A percentile compares a stretch with the other conserved stretches of the same genome.
phyloP scores from a whole-genome alignment of 257 asterid genomes.

The Lantana camara region DNA sequence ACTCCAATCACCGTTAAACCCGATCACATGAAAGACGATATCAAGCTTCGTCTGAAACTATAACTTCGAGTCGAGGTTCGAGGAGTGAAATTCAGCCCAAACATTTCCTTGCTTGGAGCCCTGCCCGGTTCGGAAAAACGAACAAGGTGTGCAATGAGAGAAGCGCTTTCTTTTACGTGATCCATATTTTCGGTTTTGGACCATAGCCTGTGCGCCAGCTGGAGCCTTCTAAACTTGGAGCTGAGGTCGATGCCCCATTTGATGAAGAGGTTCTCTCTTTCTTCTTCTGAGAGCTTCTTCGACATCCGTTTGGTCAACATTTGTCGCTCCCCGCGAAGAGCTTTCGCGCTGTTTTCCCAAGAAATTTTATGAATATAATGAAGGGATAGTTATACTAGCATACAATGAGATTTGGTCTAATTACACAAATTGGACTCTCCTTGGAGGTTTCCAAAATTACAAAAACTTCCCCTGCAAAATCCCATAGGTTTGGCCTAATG shows the following conservation, averaged over 20 bases:
- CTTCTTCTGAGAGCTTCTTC: conserved; percentile 75
- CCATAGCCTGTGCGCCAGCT: conserved; percentile 76
- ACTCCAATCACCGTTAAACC: conserved; percentile 23
- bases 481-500: too few species aligned
- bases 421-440: too few species aligned
- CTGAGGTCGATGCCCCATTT: conserved; percentile 79
- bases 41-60: conserved; percentile 64
- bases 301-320: conserved; percentile 72
- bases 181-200: conserved; percentile 60
- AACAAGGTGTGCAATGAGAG: conserved; percentile 67
- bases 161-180: conserved; percentile 78
- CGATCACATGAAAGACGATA: conserved; percentile 32
- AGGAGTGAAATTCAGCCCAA: conserved; percentile 81
- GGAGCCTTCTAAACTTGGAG: conserved; percentile 72
- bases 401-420: too few species aligned
- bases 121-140: conserved; percentile 61
- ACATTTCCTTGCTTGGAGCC: conserved; percentile 78
- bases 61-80: conserved; percentile 45
- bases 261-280: conserved; percentile 68
- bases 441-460: too few species aligned
- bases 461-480: too few species aligned
- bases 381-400: neutral
- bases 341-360: conserved; percentile 55
- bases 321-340: conserved; percentile 71
- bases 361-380: neutral